Percentiles rank a stretch among this genome's conserved stretches.
Conservation (phyloP, 257 asterid species). For the Fraxinus anomala region DNA sequence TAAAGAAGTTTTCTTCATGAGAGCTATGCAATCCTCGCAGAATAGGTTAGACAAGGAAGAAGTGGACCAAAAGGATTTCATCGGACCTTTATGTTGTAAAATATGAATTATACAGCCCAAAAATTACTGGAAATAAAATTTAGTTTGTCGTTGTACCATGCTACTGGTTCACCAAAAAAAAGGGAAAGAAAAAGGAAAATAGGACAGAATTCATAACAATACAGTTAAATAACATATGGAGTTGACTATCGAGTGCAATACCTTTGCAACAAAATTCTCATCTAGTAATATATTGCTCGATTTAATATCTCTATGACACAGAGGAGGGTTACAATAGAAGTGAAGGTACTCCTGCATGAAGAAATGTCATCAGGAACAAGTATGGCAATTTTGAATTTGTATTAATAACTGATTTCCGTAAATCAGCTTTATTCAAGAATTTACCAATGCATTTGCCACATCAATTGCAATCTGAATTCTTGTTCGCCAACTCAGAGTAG, state of each 20-base stretch:
- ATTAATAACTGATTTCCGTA: background rate
- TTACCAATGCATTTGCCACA: conserved; percentile 96
- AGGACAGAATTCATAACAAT: background rate
- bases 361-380: conserved; percentile 22
- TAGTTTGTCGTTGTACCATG: background rate
- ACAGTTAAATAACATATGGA: background rate
- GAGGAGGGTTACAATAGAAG: conserved; percentile 90
- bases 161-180: background rate
- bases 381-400: background rate
- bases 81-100: background rate
- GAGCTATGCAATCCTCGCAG: background rate
- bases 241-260: conserved; percentile 23
- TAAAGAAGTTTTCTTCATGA: background rate
- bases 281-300: conserved; percentile 94
- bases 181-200: background rate
- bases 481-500: conserved; percentile 79
- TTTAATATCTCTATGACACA: conserved; percentile 94
- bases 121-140: background rate
- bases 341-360: conserved; percentile 89
- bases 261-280: conserved; percentile 84
- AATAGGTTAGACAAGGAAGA: background rate
- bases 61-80: background rate
- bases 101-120: background rate
- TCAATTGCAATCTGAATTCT: conserved; percentile 91
- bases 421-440: background rate